Percentiles rank a stretch among this genome's conserved stretches.
phyloP scores from a whole-genome alignment of 1,284 basidiomycete genomes.

The Blastosporella zonata region DNA sequence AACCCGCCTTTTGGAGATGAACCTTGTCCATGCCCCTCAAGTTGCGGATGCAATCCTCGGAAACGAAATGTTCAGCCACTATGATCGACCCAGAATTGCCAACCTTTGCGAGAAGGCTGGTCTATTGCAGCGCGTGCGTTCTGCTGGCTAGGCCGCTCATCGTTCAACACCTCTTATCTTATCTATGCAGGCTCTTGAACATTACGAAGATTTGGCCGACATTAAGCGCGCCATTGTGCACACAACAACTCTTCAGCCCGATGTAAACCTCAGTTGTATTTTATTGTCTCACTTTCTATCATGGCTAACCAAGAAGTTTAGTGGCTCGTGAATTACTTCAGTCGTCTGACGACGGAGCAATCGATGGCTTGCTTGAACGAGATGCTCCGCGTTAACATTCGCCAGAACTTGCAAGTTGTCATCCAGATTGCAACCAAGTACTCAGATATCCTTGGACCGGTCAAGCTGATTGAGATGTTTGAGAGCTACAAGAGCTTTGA shows the following conservation, averaged over 20 bases:
- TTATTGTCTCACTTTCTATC: slow-evolving; percentile 1
- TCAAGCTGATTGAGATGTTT: slow-evolving; percentile 98
- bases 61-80: slow-evolving; percentile 98
- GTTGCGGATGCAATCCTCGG: slow-evolving; percentile 99
- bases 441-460: slow-evolving; percentile 95
- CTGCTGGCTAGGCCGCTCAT: not conserved
- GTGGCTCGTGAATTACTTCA: slow-evolving; percentile 99
- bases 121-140: slow-evolving; percentile 81
- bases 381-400: slow-evolving; percentile 97
- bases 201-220: slow-evolving; percentile 96
- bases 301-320: slow-evolving; percentile 28
- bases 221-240: slow-evolving; percentile 99
- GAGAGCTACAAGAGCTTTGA: slow-evolving; percentile 99
- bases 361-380: slow-evolving; percentile 96
- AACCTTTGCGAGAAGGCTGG: slow-evolving; percentile 99
- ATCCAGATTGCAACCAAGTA: slow-evolving; percentile 99
- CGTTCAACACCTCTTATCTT: not conserved
- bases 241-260: slow-evolving; percentile 82
- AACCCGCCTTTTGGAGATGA: slow-evolving; percentile 97
- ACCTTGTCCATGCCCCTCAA: slow-evolving; percentile 95
- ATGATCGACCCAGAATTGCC: slow-evolving; percentile 95
- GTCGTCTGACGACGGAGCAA: slow-evolving; percentile 97
- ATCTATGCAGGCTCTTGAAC: slow-evolving; percentile 82
- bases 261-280: slow-evolving; percentile 46
- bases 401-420: slow-evolving; percentile 96